Evolutionary conservation across 1,139 yeast genomes (phyloP).

Genomic region (Sugiyamaella castrensis): DNA sequence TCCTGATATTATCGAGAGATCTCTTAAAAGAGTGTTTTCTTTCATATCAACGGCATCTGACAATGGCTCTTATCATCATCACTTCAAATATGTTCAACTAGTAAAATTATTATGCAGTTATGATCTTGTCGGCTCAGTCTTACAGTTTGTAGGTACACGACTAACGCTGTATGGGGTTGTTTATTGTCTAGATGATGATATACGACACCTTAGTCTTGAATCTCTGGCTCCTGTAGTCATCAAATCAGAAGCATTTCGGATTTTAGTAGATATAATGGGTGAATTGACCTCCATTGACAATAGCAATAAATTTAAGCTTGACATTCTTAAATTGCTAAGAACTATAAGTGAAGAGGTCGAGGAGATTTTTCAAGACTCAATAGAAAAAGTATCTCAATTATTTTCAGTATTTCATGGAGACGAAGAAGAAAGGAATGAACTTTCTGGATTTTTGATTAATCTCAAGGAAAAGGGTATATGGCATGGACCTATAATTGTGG

Average conservation of each 20-base stretch:
- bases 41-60: constrained; percentile 2
- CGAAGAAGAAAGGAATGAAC: no score
- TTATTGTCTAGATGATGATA: constrained; percentile 12
- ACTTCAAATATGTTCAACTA: constrained; percentile 12
- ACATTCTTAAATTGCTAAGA: not conserved
- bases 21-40: constrained; percentile 21
- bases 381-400: no score
- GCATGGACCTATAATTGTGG: no score
- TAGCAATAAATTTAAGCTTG: not conserved
- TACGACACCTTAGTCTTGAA: constrained; percentile 11
- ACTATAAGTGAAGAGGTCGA: constrained; percentile 1
- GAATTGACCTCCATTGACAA: not conserved
- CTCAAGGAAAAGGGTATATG: no score
- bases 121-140: constrained; percentile 21
- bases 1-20: constrained; percentile 24
- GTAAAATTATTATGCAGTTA: constrained; percentile 18
- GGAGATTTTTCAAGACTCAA: no score
- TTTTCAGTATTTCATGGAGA: no score
- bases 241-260: constrained; percentile 15
- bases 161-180: constrained; percentile 21
- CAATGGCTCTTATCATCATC: constrained; percentile 9
- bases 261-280: constrained; percentile 2
- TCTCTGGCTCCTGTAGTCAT: constrained; percentile 9
- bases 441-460: no score
- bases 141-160: constrained; percentile 25